Evolutionary conservation across 2,329 filamentous ascomycete genomes (phyloP), one percentile per base, ranked within the genome.

Genomic region (Hirsutella thompsonii): DNA sequence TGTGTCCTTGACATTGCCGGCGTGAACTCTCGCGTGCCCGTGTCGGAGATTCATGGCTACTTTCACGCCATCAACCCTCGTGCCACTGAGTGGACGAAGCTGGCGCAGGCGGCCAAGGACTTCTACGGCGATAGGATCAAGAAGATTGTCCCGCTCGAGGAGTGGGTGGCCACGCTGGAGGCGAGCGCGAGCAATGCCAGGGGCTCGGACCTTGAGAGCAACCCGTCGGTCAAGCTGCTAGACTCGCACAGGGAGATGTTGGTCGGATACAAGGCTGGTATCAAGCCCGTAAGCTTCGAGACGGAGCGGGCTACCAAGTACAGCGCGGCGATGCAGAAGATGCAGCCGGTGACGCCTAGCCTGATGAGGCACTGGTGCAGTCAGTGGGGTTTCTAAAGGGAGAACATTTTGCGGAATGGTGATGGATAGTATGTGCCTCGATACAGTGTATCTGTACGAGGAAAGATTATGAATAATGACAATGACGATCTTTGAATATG

Each of bases 161-260:
- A 67, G 26, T 76, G 71, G 72, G 51, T 74, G 3, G 36, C 50
- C 2, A 50, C 55, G 10, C 54, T 76, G 20, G 64, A 69, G 42
- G 44, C 60, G 43, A 69, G 66, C 42, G 16, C 8, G 6, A 33
- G 14, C 4, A 55, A 56, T 1, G 49, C 53, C 6, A 54, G 53
- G 4, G 58, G 55, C 14, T 54, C 60, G 3, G 56, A 63, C 9
- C 46, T 70, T 1, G 57, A 57, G 4, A 55, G 51, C 40, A 73
- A 72, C 47, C 69, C 69, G 0, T 69, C 62, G 8, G 47, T 74
- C 32, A 76, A 75, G 56, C 55, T 76, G 36, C 47, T 75, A 1
- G 69, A 72, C 36, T 66, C 68, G 20, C 75, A 71, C 47, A 55
- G 54, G 16, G 43, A 34, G n/a, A 38, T 56, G n/a, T 36, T 40